These are phyloP conservation scores for Nicotiana attenuata DNA, from an alignment of 257 asterid genomes.

Conservation along the genomic window DNA sequence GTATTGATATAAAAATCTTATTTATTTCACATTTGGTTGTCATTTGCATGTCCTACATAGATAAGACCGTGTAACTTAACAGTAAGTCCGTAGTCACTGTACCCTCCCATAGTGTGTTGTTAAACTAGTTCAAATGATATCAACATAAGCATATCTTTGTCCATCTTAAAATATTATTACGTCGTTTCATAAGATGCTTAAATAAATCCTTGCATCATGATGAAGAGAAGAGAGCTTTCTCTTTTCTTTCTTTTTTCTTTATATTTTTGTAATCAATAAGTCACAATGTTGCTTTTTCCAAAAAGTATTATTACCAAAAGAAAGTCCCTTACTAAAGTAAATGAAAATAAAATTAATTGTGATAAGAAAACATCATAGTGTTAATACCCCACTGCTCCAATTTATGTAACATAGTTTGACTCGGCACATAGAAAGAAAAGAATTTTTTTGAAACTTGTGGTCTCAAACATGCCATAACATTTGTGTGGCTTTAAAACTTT, in stretches of 20 bases:
- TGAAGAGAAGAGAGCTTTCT: neutral
- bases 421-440: too few relatives aligned
- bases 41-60: neutral
- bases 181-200: neutral
- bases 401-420: too few relatives aligned
- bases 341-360: too few relatives aligned
- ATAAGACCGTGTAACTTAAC: neutral
- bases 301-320: neutral
- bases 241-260: neutral
- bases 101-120: neutral
- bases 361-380: neutral
- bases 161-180: neutral
- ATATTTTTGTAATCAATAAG: too few relatives aligned
- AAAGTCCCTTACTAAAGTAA: neutral
- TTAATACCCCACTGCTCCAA: too few relatives aligned
- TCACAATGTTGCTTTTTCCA: neutral
- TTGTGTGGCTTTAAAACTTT: too few relatives aligned
- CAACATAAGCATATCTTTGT: neutral
- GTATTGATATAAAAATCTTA: conserved; percentile 55
- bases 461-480: too few relatives aligned
- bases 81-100: too few relatives aligned
- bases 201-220: neutral
- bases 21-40: conserved; percentile 33
- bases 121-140: neutral
- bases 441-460: too few relatives aligned